Evolutionary conservation across 768 basidiomycete genomes (phyloP).

Genomic region (Leccinum variicolor): DNA sequence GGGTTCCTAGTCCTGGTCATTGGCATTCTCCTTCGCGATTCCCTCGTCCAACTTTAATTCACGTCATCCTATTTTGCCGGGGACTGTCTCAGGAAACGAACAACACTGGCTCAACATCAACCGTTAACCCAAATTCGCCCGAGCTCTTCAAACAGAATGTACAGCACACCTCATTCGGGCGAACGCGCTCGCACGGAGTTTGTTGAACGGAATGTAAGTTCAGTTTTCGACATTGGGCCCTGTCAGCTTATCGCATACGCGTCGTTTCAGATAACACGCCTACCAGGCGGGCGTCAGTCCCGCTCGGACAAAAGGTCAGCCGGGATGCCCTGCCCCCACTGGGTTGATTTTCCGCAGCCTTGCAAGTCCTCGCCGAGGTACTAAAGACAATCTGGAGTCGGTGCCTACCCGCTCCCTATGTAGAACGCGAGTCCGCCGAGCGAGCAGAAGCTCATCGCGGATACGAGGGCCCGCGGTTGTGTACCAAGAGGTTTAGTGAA

Average conservation of each 20-base stretch:
- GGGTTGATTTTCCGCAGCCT: slow-evolving; percentile 27
- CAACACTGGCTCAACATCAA: slow-evolving; percentile 29
- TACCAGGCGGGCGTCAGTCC: slow-evolving; percentile 54
- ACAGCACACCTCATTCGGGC: slow-evolving; percentile 44
- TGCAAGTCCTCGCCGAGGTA: slow-evolving; percentile 44
- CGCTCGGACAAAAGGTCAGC: slow-evolving; percentile 50
- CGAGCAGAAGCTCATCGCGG: slow-evolving; percentile 46
- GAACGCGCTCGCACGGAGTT: slow-evolving; percentile 45
- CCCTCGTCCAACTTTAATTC: slow-evolving; percentile 9
- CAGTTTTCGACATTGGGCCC: no score
- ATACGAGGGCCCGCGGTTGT: slow-evolving; percentile 39
- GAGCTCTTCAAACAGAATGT: slow-evolving; percentile 60
- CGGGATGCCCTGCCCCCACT: neutral
- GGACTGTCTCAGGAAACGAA: slow-evolving; percentile 26
- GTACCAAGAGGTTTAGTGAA: slow-evolving; percentile 50
- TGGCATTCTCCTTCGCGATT: slow-evolving; percentile 17
- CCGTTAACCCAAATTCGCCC: slow-evolving; percentile 56
- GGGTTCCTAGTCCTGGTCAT: slow-evolving; percentile 13
- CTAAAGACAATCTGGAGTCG: slow-evolving; percentile 60
- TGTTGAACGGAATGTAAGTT: slow-evolving; percentile 54
- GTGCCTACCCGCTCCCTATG: slow-evolving; percentile 54
- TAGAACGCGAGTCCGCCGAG: slow-evolving; percentile 29
- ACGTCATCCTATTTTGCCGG: slow-evolving; percentile 13
- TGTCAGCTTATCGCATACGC: no score
- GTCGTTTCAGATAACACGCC: slow-evolving; percentile 51